Base-by-base conservation (phyloP, 176 grass and related monocot genomes). In the Eleusine indica region DNA sequence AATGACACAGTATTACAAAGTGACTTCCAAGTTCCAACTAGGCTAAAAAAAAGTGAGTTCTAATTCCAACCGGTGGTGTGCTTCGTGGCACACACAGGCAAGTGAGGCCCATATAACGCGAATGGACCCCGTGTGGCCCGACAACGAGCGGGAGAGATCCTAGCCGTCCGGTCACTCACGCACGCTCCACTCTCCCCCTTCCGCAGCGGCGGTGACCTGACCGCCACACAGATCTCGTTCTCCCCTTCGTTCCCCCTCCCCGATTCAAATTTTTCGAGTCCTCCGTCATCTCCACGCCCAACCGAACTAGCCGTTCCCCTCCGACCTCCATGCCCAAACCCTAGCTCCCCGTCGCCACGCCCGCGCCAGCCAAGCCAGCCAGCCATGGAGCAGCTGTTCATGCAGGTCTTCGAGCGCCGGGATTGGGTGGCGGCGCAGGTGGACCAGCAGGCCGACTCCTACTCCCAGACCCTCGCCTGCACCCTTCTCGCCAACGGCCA, bases 351-450 rank as follows among this genome's bases (percentile, higher is more conserved):
- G 51, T 29, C 25, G n/a, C 71, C 37, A 66, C 73, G 62, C 25
- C 53, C 32, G 35, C 30, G 25, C 9, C 61, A 9, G 22, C 40
- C 39, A 39, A 14, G 11, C 30, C 73, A 82, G 85, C 38, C 83
- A 80, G 84, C 83, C 76, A 79, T 99, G 89, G 96, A 99, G 87
- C 81, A 90, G 1, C 87, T 99, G 66, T 92, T 99, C 89, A 96
- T 96, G 93, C 80, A 92, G 71, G 77, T 90, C 70, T 96, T 99
- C 86, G 91, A 92, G 66, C 84, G 89, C 77, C 70, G 81, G 82
- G 85, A 86, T 62, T 84, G 46, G 83, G 76, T 90, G 43, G 68
- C 51, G 16, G 66, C 57, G 39, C 96, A 99, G 91, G 25, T 92
- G 42, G 65, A 73, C 70, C 87, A 92, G 83, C 96, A 99, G 65